phyloP scores from a whole-genome alignment of 2,329 filamentous ascomycete genomes.

The Penicillium olsonii region DNA sequence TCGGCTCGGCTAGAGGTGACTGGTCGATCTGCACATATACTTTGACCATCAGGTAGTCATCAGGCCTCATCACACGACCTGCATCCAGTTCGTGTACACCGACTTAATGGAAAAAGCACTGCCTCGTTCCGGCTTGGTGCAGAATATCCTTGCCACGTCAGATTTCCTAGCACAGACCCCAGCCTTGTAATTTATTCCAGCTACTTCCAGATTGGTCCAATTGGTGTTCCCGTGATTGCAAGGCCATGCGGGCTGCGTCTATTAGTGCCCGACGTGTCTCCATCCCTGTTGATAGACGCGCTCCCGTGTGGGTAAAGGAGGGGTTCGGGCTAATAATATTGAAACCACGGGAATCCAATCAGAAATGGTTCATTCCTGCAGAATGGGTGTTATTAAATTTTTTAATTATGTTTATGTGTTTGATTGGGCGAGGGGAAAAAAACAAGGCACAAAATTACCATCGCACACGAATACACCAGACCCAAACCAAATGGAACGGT shows the following conservation, averaged over 20 bases:
- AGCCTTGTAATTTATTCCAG: background rate
- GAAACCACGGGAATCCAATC: background rate
- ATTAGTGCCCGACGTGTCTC: slow-evolving; percentile 29
- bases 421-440: background rate
- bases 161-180: slow-evolving; percentile 6
- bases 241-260: slow-evolving; percentile 29
- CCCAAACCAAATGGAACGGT: slow-evolving; percentile 10
- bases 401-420: no score
- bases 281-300: slow-evolving; percentile 30
- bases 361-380: background rate
- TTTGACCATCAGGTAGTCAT: slow-evolving; percentile 13
- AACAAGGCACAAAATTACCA: background rate
- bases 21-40: slow-evolving; percentile 6
- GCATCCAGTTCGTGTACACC: slow-evolving; percentile 13
- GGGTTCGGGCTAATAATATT: slow-evolving; percentile 3
- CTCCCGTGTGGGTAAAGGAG: slow-evolving; percentile 26
- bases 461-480: no score
- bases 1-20: background rate
- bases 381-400: background rate
- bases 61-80: slow-evolving; percentile 15
- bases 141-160: slow-evolving; percentile 11
- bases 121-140: slow-evolving; percentile 11
- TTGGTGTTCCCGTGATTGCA: slow-evolving; percentile 29
- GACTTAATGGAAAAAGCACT: slow-evolving; percentile 10
- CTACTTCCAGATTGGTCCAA: slow-evolving; percentile 7